Percentiles rank a stretch among this genome's conserved stretches.
These are phyloP conservation scores for Pythium myriotylum DNA, from an alignment of 352 stramenopile species.

Conservation along the genomic window DNA sequence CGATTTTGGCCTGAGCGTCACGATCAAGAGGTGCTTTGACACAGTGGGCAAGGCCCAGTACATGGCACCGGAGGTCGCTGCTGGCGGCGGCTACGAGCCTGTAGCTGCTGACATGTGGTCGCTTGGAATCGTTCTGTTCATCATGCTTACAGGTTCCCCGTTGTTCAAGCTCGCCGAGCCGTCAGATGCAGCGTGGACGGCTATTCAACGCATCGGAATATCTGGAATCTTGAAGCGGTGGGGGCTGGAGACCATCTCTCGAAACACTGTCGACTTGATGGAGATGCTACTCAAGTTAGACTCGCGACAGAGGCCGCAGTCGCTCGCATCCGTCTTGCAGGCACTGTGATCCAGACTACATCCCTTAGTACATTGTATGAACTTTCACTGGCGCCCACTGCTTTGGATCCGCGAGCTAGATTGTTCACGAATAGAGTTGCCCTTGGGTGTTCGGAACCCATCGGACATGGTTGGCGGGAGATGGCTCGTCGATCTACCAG, in stretches of 20 bases:
- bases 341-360: too few relatives aligned
- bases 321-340: too few relatives aligned
- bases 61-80: slow-evolving; percentile 5
- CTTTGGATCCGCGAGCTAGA: not conserved
- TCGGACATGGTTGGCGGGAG: slow-evolving; percentile 9
- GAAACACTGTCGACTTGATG: too few relatives aligned
- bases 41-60: slow-evolving; percentile 3
- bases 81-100: slow-evolving; percentile 4
- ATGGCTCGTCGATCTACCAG: not conserved
- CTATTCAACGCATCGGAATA: not conserved
- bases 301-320: too few relatives aligned
- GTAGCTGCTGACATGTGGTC: slow-evolving; percentile 21
- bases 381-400: not conserved
- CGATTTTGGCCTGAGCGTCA: slow-evolving; percentile 2
- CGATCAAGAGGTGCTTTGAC: not conserved
- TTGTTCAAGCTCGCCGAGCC: slow-evolving; percentile 4
- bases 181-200: not conserved
- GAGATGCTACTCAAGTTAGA: too few relatives aligned
- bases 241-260: not conserved
- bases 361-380: not conserved
- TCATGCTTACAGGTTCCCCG: slow-evolving; percentile 18
- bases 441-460: not conserved
- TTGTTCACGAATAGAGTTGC: slow-evolving; percentile 12
- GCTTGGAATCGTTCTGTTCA: slow-evolving; percentile 20
- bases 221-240: not conserved